phyloP scores from a whole-genome alignment of 768 basidiomycete genomes.

The Boletus rufocinnamomeus region DNA sequence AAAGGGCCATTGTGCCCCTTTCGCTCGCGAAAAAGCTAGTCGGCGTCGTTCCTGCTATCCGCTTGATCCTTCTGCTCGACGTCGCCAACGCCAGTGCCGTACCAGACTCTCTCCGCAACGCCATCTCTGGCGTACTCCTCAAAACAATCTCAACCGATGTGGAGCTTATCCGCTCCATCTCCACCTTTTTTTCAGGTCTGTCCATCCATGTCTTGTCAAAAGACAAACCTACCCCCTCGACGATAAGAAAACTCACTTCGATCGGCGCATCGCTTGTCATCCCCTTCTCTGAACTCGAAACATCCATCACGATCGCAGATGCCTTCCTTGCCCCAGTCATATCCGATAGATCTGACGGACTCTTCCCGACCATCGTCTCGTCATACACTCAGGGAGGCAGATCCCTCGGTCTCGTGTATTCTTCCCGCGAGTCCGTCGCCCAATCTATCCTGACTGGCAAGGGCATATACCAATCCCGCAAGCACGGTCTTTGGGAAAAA shows the following conservation, averaged over 20 bases:
- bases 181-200: slow-evolving; percentile 68
- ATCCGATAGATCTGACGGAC: slow-evolving; percentile 88
- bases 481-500: slow-evolving; percentile 95
- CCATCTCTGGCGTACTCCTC: slow-evolving; percentile 77
- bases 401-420: slow-evolving; percentile 93
- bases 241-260: slow-evolving; percentile 59
- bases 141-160: slow-evolving; percentile 72
- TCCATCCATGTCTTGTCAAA: slow-evolving; percentile 61
- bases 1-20: slow-evolving; percentile 76
- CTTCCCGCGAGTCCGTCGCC: slow-evolving; percentile 79
- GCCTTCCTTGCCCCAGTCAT: slow-evolving; percentile 81
- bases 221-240: slow-evolving; percentile 55
- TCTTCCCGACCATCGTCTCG: slow-evolving; percentile 91
- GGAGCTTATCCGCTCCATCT: slow-evolving; percentile 76
- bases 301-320: slow-evolving; percentile 73
- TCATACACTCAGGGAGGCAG: slow-evolving; percentile 65
- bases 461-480: slow-evolving; percentile 95
- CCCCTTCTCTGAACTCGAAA: slow-evolving; percentile 62
- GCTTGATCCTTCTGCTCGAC: slow-evolving; percentile 77
- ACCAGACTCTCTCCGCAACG: slow-evolving; percentile 69
- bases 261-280: slow-evolving; percentile 70
- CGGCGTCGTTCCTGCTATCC: slow-evolving; percentile 64
- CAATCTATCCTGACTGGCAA: slow-evolving; percentile 87
- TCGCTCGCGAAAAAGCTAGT: slow-evolving; percentile 67
- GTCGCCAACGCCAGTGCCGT: slow-evolving; percentile 72